phyloP scores from a whole-genome alignment of 331 rosid species.

The Malus hybrid region DNA sequence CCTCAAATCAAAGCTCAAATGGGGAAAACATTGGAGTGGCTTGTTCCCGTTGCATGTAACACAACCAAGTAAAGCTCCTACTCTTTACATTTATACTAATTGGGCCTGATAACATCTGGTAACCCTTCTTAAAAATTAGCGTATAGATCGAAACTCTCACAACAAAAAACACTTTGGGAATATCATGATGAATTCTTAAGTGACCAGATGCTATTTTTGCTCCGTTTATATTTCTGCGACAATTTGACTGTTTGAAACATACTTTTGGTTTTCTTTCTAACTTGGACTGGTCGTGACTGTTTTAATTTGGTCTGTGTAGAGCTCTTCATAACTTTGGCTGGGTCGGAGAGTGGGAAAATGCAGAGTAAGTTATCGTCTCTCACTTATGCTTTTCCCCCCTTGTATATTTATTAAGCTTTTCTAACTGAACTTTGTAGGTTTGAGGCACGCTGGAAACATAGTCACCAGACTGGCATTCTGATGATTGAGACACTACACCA shows the following conservation, averaged over 20 bases:
- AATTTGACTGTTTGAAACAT: no score
- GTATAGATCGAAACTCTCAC: no score
- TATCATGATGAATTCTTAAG: neutral
- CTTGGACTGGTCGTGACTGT: no score
- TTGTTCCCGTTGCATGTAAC: slow-evolving; percentile 83
- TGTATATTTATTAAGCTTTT: slow-evolving; percentile 1
- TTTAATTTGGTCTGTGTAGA: slow-evolving; percentile 33
- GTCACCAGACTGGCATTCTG: slow-evolving; percentile 66
- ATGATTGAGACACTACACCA: slow-evolving; percentile 91
- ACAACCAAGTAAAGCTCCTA: slow-evolving; percentile 73
- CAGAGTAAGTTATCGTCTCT: slow-evolving; percentile 58
- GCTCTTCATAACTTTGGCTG: slow-evolving; percentile 99
- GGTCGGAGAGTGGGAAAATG: slow-evolving; percentile 99
- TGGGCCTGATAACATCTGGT: no score
- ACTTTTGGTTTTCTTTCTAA: no score
- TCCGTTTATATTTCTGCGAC: no score
- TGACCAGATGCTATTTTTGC: neutral
- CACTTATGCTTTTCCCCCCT: neutral
- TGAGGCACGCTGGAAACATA: slow-evolving; percentile 59
- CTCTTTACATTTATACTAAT: neutral
- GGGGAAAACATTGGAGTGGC: slow-evolving; percentile 97
- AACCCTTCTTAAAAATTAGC: neutral
- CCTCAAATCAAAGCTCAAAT: slow-evolving; percentile 91
- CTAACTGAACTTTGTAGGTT: slow-evolving; percentile 45
- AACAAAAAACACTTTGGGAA: no score